Base-by-base conservation (phyloP, 768 basidiomycete genomes). In the Rhodocollybia butyracea region DNA sequence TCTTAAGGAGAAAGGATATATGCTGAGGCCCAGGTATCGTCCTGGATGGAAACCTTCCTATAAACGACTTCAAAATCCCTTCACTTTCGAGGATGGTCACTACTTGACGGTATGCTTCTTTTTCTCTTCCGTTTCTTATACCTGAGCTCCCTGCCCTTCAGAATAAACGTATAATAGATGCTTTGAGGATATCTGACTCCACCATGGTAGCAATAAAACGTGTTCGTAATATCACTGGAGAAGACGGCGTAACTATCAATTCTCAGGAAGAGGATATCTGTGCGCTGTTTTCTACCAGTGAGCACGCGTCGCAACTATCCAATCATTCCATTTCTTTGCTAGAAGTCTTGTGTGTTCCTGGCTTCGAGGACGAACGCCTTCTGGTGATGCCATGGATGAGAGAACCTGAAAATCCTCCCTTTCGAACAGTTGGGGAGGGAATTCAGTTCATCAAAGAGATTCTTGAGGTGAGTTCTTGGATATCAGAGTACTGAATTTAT, bases 301-400 rank as follows among this genome's bases (percentile, higher is more conserved):
- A 56, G 1, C 56, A n/a, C n/a, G n/a, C n/a, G n/a, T n/a, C n/a
- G n/a, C n/a, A n/a, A n/a, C n/a, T n/a, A n/a, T n/a, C n/a, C 63
- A 72, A 72, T 50, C 71, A 69, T 46, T 67, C 63, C 45, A 60
- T 67, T 15, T 66, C 69, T 3, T 21, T 71, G 0, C 53, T 57
- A 21, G 65, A 70, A 2, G 42, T 63, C n/a, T 26, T 70, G 5
- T n/a, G 61, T 2, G 39, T 61, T 5, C 63, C 66, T 3, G 58
- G 62, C 10, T 52, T 58, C 8, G 48, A 59, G 0, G 36, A 59
- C 13, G 47, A 26, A 8, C 38, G 43, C 0, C 40, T 71, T 34
- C 10, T 71, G 3, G 68, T 69, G 10, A 68, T 73, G 67, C 68
- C 69, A 1, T 55, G 67, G 1, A 52, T 71, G 1, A 34, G n/a